Evolutionary conservation across 306 rosid species (phyloP), one percentile per base, ranked within the genome.

Genomic region (Notholithocarpus densiflorus): DNA sequence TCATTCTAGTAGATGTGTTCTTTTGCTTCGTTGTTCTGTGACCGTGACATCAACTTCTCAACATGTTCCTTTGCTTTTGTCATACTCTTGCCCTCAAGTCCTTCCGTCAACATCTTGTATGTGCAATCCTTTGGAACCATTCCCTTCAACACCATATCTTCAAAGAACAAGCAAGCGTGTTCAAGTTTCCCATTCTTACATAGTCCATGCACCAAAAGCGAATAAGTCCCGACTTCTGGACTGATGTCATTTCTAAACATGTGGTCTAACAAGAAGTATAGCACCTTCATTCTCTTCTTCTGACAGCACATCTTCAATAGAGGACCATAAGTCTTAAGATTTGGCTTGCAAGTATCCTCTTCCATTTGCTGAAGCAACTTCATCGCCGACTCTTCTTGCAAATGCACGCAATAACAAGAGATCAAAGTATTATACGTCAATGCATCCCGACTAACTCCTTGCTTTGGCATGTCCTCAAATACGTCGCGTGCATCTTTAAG

Each of bases 241-340:
- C 96, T 83, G 2, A 92, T 26, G 73, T 91, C 85, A 32, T 89
- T 91, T 74, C 73, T 86, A 15, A 91, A 85, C 98, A 95, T 95
- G 81, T 92, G 97, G 59, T 85, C 90, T 68, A 90, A 79, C 75
- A 95, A 79, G 85, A 95, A 85, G 74, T 79, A 74, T 43, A 92
- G 89, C 88, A 95, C 86, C 86, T 87, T 92, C 92, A 91, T 91
- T 77, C 97, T 89, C 84, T 90, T 95, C 92, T 87, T 91, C 53
- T 69, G 89, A 84, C 93, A 87, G 83, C 92, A 92, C 91, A 95
- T 87, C 90, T 91, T 95, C 82, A 95, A 72, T 84, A 95, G 85
- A 0, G 96, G 94, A 75, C 87, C 89, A 59, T 95, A 95, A 19
- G 98, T 95, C 82, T 79, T 75, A 8, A 89, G 54, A 4, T 83